Conservation (phyloP, 2,329 filamentous ascomycete species). For the Botrytis cinerea region DNA sequence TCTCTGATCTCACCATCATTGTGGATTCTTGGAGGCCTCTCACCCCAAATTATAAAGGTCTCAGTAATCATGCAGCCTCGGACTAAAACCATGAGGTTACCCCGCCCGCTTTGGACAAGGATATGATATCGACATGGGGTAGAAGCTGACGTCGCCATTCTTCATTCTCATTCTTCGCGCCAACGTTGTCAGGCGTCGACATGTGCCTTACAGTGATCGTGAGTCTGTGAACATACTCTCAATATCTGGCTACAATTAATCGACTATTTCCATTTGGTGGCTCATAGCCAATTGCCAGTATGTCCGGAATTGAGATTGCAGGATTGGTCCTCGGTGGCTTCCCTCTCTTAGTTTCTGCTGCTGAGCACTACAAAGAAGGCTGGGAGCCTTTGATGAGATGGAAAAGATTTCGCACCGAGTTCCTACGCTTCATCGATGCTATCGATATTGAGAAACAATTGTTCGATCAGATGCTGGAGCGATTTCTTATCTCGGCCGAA, state of each 20-base stretch:
- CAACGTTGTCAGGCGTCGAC: not conserved
- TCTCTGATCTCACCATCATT: not conserved
- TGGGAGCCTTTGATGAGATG: conserved; percentile 35
- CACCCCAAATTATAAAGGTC: not conserved
- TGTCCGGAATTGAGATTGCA: conserved; percentile 28
- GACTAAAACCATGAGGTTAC: not conserved
- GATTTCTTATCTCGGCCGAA: conserved; percentile 32
- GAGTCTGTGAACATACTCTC: no score
- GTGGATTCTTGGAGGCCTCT: not conserved
- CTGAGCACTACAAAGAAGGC: conserved; percentile 35
- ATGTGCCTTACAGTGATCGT: not conserved
- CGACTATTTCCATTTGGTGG: not conserved
- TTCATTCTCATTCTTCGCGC: no score
- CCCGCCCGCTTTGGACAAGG: not conserved
- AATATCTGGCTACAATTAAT: no score
- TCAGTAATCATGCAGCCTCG: not conserved
- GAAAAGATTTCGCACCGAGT: conserved; percentile 33
- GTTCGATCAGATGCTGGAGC: conserved; percentile 31
- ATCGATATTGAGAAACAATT: conserved; percentile 34
- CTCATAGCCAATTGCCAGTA: not conserved
- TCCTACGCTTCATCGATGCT: conserved; percentile 33
- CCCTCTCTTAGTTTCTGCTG: conserved; percentile 33
- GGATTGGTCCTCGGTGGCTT: conserved; percentile 34
- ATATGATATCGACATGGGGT: not conserved
- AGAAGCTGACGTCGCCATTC: not conserved